Base-by-base conservation (phyloP, 768 basidiomycete genomes). In the Ephemerocybe angulata region DNA sequence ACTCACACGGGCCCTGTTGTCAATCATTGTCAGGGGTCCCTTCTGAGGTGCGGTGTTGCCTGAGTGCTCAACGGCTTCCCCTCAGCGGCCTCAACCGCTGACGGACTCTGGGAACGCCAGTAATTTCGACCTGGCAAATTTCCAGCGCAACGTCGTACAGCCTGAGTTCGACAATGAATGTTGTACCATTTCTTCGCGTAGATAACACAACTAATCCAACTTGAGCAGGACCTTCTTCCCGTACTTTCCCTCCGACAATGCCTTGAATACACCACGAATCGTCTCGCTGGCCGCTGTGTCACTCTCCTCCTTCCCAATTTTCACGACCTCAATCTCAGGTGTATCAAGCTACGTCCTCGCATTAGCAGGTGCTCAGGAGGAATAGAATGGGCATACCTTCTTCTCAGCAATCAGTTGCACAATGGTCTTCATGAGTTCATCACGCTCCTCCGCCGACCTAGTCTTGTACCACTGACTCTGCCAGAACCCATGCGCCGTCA, bases 401-500 rank as follows among this genome's bases (percentile, higher is more conserved):
- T 80, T 80, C 50, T 74, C 62, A 8, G 70, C 73, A 60, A 87
- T 82, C 49, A 90, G 73, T 24, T 69, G 59, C 4, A 80, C 75
- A 5, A 93, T 67, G 4, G 68, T 73, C 31, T 67, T 56, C 68
- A 88, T 79, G 61, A 89, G 59, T 3, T 63, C 63, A 52, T 79
- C 73, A 38, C 84, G 73, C 59, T 87, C 82, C 13, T 72, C 67
- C 22, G 65, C 69, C 15, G 75, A 64, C 50, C 80, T 78, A 25
- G 75, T 67, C 24, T 69, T 66, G 58, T 87, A 87, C 89, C 89
- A 90, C 28, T 78, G 76, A 50, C 74, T 82, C 66, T 89, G 86
- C 88, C 90, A 92, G 67, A 86, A 91, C 4, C 90, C 92, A 48
- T 82, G 86, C 22, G 78, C 76, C 0, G 79, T 86, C 59, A 94